A percentile compares a stretch with the other conserved stretches of the same genome.
Evolutionary conservation across 768 basidiomycete genomes (phyloP).

Genomic region (Pulveroboletus sp.): DNA sequence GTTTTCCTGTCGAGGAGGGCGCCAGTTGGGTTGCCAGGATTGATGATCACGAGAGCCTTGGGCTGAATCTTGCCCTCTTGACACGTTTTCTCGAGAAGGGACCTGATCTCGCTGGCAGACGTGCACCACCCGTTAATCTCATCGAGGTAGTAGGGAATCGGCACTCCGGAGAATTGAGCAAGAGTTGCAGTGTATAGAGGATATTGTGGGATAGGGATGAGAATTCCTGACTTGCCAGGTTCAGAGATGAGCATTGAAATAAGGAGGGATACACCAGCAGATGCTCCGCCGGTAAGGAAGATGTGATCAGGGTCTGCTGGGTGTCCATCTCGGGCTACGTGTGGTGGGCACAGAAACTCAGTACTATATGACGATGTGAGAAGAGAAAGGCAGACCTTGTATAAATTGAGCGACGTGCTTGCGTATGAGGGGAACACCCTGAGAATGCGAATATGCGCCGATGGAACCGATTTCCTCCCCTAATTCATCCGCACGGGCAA

Average conservation of each 20-base stretch:
- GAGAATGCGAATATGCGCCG: conserved; percentile 94
- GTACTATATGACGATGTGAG: not conserved
- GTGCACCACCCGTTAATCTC: conserved; percentile 83
- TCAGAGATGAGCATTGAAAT: conserved; percentile 74
- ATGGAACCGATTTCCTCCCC: conserved; percentile 82
- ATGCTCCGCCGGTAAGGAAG: conserved; percentile 94
- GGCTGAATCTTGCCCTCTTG: conserved; percentile 53
- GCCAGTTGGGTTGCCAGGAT: conserved; percentile 98
- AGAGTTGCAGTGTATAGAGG: conserved; percentile 96
- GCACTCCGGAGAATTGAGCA: conserved; percentile 74
- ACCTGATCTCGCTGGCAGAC: conserved; percentile 59
- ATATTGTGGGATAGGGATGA: conserved; percentile 98
- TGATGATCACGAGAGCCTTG: conserved; percentile 93
- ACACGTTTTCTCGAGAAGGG: conserved; percentile 61
- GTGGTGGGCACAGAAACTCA: conserved; percentile 5
- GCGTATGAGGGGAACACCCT: conserved; percentile 87
- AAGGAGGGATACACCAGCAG: conserved; percentile 85
- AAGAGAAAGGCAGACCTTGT: conserved; percentile 49
- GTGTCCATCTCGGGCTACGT: conserved; percentile 82
- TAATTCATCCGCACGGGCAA: conserved; percentile 79
- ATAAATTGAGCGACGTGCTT: conserved; percentile 89
- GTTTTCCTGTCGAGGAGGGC: conserved; percentile 69
- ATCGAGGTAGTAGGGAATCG: conserved; percentile 86
- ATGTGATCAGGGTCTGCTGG: conserved; percentile 80
- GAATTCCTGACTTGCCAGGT: conserved; percentile 61